Base-by-base conservation (phyloP, 2,329 filamentous ascomycete genomes). In the Aspergillus viridinutans region DNA sequence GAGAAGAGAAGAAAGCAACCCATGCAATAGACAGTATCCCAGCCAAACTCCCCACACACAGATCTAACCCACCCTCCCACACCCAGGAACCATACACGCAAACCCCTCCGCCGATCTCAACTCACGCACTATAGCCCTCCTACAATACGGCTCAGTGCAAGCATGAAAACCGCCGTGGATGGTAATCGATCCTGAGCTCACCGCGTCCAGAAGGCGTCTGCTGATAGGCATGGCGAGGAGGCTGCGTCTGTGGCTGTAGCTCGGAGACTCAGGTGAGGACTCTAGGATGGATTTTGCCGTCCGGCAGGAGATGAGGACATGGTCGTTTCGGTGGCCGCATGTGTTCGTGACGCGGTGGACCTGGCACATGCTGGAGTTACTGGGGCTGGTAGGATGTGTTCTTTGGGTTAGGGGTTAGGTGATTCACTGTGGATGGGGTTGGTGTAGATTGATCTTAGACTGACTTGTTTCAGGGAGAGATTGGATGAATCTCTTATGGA, bases 321-420 rank as follows among this genome's bases (percentile, higher is more conserved):
- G 65, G 53, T 67, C 59, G 51, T 66, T 67, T 12, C 49, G 53
- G 48, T 67, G 65, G n/a, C 61, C 59, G 56, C 64, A 66, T 49
- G 43, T 56, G 57, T 67, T 66, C 4, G n/a, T 49, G 21, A 66
- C 61, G 42, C 64, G 58, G 25, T 66, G 61, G 8, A 66, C 59
- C 4, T 61, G 50, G 52, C 64, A 66, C 65, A 67, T 67, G 14
- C 26, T 47, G 26, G 12, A 14, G 50, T 6, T 8, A 12, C 21
- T 45, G 12, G 38, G 29, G 26, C n/a, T 12, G 21, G 40, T 51
- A 23, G 42, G 42, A 45, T 20, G 42, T 7, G 21, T 17, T 26
- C 48, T 48, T 21, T 21, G 8, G 28, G 26, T 21, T 28, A 47
- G n/a, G 45, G n/a, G 20, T 20, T 9, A 12, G n/a, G 8, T 20